Evolutionary conservation across 2,329 filamentous ascomycete species (phyloP).

Genomic region (Sclerotinia minor): DNA sequence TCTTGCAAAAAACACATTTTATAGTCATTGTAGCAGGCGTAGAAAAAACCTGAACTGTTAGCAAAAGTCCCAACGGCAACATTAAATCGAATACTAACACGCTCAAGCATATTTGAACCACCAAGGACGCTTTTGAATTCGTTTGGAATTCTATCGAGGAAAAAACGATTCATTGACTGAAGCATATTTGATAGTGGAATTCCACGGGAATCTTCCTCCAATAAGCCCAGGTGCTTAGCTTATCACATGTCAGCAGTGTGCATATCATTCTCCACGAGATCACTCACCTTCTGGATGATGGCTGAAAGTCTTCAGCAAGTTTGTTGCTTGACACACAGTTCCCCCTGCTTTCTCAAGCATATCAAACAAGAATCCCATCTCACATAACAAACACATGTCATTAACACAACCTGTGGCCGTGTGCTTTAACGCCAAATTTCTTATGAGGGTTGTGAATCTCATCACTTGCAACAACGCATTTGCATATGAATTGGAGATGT

Average conservation of each 20-base stretch:
- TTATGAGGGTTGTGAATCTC: slow-evolving; percentile 83
- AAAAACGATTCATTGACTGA: slow-evolving; percentile 81
- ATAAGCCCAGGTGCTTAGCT: slow-evolving; percentile 72
- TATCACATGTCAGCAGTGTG: slow-evolving; percentile 30
- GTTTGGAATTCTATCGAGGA: slow-evolving; percentile 75
- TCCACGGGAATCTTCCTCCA: slow-evolving; percentile 79
- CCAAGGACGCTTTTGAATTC: slow-evolving; percentile 72
- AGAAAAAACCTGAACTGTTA: slow-evolving; percentile 55
- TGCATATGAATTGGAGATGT: slow-evolving; percentile 95
- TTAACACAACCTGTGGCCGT: slow-evolving; percentile 80
- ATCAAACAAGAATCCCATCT: slow-evolving; percentile 92
- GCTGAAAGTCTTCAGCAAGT: slow-evolving; percentile 86
- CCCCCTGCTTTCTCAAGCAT: slow-evolving; percentile 97
- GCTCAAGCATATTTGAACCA: slow-evolving; percentile 66
- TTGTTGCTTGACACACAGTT: slow-evolving; percentile 93
- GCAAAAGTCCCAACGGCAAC: slow-evolving; percentile 26
- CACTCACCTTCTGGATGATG: slow-evolving; percentile 70
- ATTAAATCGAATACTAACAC: slow-evolving; percentile 47
- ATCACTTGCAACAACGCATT: slow-evolving; percentile 90
- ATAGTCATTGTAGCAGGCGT: slow-evolving; percentile 74
- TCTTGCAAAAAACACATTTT: slow-evolving; percentile 81
- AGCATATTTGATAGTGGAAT: slow-evolving; percentile 77
- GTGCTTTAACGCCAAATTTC: slow-evolving; percentile 86
- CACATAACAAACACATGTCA: slow-evolving; percentile 85
- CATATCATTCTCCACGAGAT: neutral